Evolutionary conservation across 2,329 filamentous ascomycete genomes (phyloP).

Genomic region (Xylariales sp.): DNA sequence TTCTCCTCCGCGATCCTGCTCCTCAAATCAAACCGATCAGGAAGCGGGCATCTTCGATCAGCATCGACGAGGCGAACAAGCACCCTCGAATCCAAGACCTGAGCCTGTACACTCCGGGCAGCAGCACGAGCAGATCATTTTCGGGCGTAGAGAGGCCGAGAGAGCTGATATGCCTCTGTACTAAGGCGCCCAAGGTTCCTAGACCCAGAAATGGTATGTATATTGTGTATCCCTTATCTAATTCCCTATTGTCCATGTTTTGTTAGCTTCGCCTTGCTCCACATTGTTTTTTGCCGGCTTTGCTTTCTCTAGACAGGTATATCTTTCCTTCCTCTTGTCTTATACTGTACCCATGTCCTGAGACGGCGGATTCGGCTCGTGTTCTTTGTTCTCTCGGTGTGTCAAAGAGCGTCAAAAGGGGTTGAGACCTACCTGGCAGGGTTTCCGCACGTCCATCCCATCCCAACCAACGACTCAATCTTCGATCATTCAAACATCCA

Average conservation of each 20-base stretch:
- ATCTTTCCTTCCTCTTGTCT: slow-evolving; percentile 5
- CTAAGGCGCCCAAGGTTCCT: slow-evolving; percentile 52
- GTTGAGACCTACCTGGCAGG: slow-evolving; percentile 14
- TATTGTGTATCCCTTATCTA: slow-evolving; percentile 2
- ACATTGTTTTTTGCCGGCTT: too few species aligned
- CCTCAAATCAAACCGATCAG: slow-evolving; percentile 12
- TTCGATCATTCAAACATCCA: too few species aligned
- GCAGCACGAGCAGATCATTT: slow-evolving; percentile 17
- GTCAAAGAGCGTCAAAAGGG: slow-evolving; percentile 14
- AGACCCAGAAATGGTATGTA: slow-evolving; percentile 55
- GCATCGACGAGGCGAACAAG: slow-evolving; percentile 37
- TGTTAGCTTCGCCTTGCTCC: too few species aligned
- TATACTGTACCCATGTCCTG: slow-evolving; percentile 13
- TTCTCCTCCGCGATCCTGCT: too few species aligned
- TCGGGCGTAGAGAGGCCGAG: slow-evolving; percentile 13
- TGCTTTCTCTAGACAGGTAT: too few species aligned
- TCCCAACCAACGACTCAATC: too few species aligned
- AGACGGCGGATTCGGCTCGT: slow-evolving; percentile 21
- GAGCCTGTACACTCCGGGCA: slow-evolving; percentile 31
- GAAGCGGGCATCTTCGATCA: slow-evolving; percentile 44
- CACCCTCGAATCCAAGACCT: slow-evolving; percentile 29
- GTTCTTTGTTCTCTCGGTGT: slow-evolving; percentile 21
- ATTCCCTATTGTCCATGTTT: background rate
- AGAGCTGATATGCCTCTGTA: slow-evolving; percentile 52
- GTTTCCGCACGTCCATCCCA: slow-evolving; percentile 10